Evolutionary conservation across 2,329 filamentous ascomycete species (phyloP).

Genomic region (Ophiocordyceps camponoti-saundersi): DNA sequence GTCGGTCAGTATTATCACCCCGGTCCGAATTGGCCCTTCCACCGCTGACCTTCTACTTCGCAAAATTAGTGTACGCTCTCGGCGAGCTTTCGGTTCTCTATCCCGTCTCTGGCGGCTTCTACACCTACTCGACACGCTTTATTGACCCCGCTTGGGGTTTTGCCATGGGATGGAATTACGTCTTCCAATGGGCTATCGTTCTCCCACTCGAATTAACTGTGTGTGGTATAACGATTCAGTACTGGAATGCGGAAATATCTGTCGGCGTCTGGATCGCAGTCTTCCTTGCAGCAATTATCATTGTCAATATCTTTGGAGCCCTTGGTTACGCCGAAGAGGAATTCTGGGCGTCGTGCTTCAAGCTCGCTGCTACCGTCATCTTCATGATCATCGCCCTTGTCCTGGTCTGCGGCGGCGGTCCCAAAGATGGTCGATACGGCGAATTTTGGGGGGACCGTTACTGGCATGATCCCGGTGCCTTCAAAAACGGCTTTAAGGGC

Average conservation of each 20-base stretch:
- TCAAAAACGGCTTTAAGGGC: conserved; percentile 52
- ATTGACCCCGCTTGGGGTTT: conserved; percentile 41
- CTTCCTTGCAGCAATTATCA: conserved; percentile 27
- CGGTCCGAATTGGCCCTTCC: neutral
- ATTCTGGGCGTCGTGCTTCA: conserved; percentile 33
- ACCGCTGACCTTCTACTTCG: neutral
- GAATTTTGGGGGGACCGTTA: conserved; percentile 22
- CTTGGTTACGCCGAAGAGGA: conserved; percentile 33
- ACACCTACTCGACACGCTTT: conserved; percentile 39
- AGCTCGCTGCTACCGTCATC: conserved; percentile 34
- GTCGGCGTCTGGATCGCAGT: conserved; percentile 31
- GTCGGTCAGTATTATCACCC: conserved; percentile 12
- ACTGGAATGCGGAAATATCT: conserved; percentile 27
- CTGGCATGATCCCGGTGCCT: conserved; percentile 28
- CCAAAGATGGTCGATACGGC: conserved; percentile 21
- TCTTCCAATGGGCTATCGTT: conserved; percentile 29
- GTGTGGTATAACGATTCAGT: conserved; percentile 30
- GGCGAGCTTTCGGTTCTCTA: conserved; percentile 41
- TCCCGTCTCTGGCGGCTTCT: conserved; percentile 42
- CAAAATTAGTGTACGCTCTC: conserved; percentile 29
- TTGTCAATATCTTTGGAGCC: conserved; percentile 34
- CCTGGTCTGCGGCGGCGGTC: conserved; percentile 36
- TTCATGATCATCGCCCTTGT: conserved; percentile 30
- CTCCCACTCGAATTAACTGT: conserved; percentile 31
- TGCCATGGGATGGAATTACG: conserved; percentile 33